These are phyloP conservation scores for Dactylellina drechsleri DNA, from an alignment of 2,329 filamentous ascomycete genomes.

Conservation along the genomic window DNA sequence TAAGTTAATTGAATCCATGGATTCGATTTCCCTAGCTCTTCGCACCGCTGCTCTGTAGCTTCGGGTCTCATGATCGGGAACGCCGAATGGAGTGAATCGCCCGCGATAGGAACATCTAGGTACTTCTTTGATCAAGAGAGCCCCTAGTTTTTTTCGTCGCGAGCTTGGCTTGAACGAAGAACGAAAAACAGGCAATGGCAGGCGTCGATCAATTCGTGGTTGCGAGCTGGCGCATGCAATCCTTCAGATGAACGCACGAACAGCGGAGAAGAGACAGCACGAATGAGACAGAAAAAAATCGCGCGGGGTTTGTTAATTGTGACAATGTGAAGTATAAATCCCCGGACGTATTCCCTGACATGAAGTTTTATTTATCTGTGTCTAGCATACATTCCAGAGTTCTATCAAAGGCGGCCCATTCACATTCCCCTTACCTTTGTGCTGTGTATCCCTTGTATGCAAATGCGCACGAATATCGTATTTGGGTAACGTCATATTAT, in stretches of 20 bases:
- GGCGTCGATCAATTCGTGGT: slow-evolving; percentile 12
- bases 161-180: too few relatives aligned
- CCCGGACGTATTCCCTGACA: slow-evolving; percentile 6
- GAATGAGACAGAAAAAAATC: too few relatives aligned
- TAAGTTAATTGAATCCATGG: too few relatives aligned
- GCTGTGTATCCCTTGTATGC: background rate
- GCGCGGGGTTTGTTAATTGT: background rate
- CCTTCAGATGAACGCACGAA: slow-evolving; percentile 10
- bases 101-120: slow-evolving; percentile 12
- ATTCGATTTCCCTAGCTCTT: background rate
- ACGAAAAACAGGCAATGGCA: slow-evolving; percentile 9
- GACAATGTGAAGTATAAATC: slow-evolving; percentile 14
- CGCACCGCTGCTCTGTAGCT: slow-evolving; percentile 5
- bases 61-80: slow-evolving; percentile 26
- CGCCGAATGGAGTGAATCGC: slow-evolving; percentile 25
- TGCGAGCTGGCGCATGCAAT: background rate
- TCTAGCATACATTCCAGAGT: background rate
- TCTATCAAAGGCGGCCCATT: slow-evolving; percentile 6
- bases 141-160: background rate
- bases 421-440: slow-evolving; percentile 10
- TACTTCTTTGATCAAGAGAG: background rate
- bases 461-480: background rate
- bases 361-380: background rate
- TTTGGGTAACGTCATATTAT: slow-evolving; percentile 26
- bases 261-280: background rate